These are phyloP conservation scores for Penicillium subrubescens DNA, from an alignment of 495 filamentous ascomycete species.

Conservation along the genomic window DNA sequence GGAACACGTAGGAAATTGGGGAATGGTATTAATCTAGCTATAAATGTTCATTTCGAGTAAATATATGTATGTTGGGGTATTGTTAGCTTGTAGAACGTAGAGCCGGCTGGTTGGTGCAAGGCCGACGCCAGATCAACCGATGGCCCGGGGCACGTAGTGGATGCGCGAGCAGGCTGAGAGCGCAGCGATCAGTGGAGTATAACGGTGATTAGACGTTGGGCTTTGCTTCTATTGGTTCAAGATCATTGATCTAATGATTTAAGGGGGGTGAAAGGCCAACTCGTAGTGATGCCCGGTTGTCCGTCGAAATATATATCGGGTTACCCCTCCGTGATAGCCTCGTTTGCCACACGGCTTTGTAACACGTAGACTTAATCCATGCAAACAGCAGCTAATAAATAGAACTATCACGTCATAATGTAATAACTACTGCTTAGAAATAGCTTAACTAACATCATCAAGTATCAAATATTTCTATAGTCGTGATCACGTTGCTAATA, in stretches of 20 bases:
- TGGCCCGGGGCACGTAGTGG: neutral
- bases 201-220: neutral
- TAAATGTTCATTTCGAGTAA: neutral
- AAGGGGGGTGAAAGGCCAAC: neutral
- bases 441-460: neutral
- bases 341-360: constrained; percentile 1
- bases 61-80: neutral
- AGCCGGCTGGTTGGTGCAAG: neutral
- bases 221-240: neutral
- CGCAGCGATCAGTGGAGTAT: constrained; percentile 2
- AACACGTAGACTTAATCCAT: neutral
- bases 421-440: neutral
- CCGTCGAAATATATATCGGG: constrained; percentile 2
- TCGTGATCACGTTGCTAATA: neutral
- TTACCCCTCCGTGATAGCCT: neutral
- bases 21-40: neutral
- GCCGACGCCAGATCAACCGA: neutral
- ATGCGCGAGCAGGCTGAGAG: neutral
- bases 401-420: neutral
- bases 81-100: neutral
- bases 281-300: neutral
- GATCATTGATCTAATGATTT: neutral
- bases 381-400: neutral
- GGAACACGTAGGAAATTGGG: neutral
- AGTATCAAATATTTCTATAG: neutral